Conservation (phyloP, 495 filamentous ascomycete species). For the Cercophora sp. region DNA sequence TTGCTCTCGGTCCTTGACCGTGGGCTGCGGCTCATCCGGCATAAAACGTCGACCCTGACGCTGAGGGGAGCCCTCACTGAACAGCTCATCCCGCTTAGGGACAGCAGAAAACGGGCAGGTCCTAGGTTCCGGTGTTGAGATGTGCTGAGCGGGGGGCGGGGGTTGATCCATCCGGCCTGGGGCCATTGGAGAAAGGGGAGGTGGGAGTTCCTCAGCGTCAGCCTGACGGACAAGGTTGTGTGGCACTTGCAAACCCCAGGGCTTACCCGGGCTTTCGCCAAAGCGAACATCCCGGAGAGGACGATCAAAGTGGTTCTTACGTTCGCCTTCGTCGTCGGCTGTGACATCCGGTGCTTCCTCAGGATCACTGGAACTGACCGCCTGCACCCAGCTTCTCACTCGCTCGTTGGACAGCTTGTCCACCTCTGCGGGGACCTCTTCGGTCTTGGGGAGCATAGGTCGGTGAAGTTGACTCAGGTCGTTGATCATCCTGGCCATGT, state of each 20-base stretch:
- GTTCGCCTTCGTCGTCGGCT: conserved; percentile 49
- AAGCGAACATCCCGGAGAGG: conserved; percentile 77
- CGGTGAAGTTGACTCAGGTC: conserved; percentile 79
- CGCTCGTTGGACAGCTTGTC: conserved; percentile 54
- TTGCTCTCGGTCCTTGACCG: too few relatives aligned
- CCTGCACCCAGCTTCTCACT: conserved; percentile 78
- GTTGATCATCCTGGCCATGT: conserved; percentile 83
- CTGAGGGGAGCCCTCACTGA: conserved; percentile 16
- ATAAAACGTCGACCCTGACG: conserved; percentile 20
- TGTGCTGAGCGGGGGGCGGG: conserved; percentile 33
- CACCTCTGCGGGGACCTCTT: conserved; percentile 29
- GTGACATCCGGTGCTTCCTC: conserved; percentile 30
- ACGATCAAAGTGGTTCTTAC: conserved; percentile 69
- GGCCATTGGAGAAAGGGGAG: conserved; percentile 39
- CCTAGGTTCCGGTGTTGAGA: conserved; percentile 20
- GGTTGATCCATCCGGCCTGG: too few relatives aligned
- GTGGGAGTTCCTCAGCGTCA: conserved; percentile 26
- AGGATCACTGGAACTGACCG: conserved; percentile 51
- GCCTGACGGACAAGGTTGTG: conserved; percentile 11
- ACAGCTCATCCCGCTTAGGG: conserved; percentile 6
- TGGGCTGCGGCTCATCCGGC: background rate
- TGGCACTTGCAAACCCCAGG: conserved; percentile 82
- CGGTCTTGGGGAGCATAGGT: conserved; percentile 65
- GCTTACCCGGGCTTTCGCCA: conserved; percentile 83
- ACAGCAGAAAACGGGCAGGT: conserved; percentile 44